Evolutionary conservation across 2,329 filamentous ascomycete species (phyloP).

Genomic region (Colletotrichum sojae): DNA sequence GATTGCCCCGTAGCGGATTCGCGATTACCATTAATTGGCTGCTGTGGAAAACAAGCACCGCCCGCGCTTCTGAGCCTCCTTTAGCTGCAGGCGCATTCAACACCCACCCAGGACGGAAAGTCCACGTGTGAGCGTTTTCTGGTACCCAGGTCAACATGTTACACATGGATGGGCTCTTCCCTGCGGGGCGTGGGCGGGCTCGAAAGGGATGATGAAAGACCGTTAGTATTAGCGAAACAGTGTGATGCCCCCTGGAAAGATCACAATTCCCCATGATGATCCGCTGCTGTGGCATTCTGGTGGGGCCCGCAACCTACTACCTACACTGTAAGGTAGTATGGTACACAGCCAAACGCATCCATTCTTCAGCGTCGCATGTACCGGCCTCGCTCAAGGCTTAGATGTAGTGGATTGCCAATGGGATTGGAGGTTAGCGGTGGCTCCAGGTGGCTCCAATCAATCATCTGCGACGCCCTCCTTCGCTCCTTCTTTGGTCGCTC

Average conservation of each 20-base stretch:
- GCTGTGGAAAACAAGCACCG: background rate
- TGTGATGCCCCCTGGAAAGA: background rate
- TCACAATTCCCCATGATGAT: conserved; percentile 19
- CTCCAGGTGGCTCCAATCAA: conserved; percentile 17
- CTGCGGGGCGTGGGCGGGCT: background rate
- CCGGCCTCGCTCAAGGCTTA: too few species aligned
- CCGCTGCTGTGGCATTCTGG: conserved; percentile 26
- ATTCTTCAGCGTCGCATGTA: too few species aligned
- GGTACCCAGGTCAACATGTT: background rate
- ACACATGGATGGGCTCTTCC: conserved; percentile 5
- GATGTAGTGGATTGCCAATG: background rate
- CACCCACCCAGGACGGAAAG: background rate
- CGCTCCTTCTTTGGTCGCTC: background rate
- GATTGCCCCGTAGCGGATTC: conserved; percentile 9
- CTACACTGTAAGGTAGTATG: background rate
- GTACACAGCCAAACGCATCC: too few species aligned
- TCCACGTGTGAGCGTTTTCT: conserved; percentile 18
- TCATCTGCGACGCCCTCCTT: conserved; percentile 4
- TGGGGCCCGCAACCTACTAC: conserved; percentile 3
- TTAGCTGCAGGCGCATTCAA: background rate
- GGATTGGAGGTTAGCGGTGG: background rate
- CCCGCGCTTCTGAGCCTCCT: background rate
- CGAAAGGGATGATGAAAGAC: conserved; percentile 19
- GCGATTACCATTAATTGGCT: conserved; percentile 22
- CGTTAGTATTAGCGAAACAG: conserved; percentile 9